Base-by-base conservation (phyloP, 352 stramenopile species). In the Globisporangium uncinulatum region DNA sequence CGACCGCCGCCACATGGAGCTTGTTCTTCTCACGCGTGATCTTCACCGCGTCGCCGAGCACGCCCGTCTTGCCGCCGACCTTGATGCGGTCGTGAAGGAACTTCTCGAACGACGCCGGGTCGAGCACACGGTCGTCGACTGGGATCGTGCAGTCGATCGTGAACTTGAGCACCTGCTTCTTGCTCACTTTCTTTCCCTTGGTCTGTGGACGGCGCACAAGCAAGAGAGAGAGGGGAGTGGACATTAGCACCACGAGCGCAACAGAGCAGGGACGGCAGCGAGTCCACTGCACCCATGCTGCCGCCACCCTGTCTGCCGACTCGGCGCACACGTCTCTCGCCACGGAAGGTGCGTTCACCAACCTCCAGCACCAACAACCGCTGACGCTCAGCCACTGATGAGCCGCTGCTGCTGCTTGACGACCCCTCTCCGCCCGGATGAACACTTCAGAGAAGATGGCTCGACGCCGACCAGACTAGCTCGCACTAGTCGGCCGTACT, bases 81-180 rank as follows among this genome's bases (percentile, higher is more conserved):
- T 99, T 99, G 70, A 99, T 99, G 55, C 94, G 84, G 71, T 99
- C 97, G 76, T 99, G 92, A 41, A 99, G 79, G 85, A 99, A 99
- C 81, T 99, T 99, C 87, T 99, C 97, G 80, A 99, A 99, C 62
- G 94, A 98, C 2, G 94, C 94, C 34, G 98, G 86, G 81, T 99
- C 97, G 53, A 99, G 80, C 45, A 99, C 96, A 65, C 98, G 97
- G 82, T 99, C 97, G 65, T 99, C 96, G 36, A 99, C 96, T 49
- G 97, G 97, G 61, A 97, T 87, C 52, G 88, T 97, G 80, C 89
- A 97, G 76, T 97, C 90, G 67, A 97, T 93, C 55, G 88, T 95
- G 76, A 96, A 97, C 85, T 96, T 97, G 31, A 96, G 77, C 49
- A 92, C 57, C 61, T 90, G 69, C 82, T 96, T 96, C 81, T 96